phyloP scores from a whole-genome alignment of 371 early-diverging fungal species.

The Rhizopus delemar region DNA sequence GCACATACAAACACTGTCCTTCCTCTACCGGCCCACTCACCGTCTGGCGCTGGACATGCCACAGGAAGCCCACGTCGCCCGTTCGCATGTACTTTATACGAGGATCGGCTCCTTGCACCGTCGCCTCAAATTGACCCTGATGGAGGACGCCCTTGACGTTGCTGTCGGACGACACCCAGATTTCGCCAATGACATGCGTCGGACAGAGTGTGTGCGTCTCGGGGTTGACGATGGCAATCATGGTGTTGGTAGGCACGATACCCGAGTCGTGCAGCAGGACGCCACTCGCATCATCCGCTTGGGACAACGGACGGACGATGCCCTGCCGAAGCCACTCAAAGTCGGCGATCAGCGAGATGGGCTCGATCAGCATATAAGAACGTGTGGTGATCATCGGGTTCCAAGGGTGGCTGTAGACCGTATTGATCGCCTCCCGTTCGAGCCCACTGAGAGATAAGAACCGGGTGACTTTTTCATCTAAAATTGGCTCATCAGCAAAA shows the following conservation, averaged over 20 bases:
- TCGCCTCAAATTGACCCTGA: conserved; percentile 28
- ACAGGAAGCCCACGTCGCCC: conserved; percentile 81
- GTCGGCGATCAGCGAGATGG: conserved; percentile 64
- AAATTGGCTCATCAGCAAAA: conserved; percentile 13
- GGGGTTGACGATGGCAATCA: conserved; percentile 83
- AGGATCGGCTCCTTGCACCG: conserved; percentile 62
- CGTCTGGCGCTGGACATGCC: conserved; percentile 45
- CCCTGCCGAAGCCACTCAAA: conserved; percentile 65
- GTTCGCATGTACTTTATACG: conserved; percentile 71
- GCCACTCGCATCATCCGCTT: conserved; percentile 48
- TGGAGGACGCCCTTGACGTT: conserved; percentile 44
- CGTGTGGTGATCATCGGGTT: conserved; percentile 80
- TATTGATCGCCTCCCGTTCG: conserved; percentile 61
- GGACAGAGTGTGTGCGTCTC: conserved; percentile 60
- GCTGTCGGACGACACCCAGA: conserved; percentile 79
- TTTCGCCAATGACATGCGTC: conserved; percentile 76
- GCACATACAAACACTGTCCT: conserved; percentile 71
- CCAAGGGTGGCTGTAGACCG: conserved; percentile 67
- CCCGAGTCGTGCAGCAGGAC: conserved; percentile 79
- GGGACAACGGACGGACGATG: conserved; percentile 54
- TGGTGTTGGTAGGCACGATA: conserved; percentile 71
- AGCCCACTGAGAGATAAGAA: conserved; percentile 62
- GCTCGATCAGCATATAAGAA: conserved; percentile 71
- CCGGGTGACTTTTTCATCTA: conserved; percentile 41
- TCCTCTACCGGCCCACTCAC: conserved; percentile 48